Evolutionary conservation across 495 filamentous ascomycete genomes (phyloP).

Genomic region (Neurospora sublineolata): DNA sequence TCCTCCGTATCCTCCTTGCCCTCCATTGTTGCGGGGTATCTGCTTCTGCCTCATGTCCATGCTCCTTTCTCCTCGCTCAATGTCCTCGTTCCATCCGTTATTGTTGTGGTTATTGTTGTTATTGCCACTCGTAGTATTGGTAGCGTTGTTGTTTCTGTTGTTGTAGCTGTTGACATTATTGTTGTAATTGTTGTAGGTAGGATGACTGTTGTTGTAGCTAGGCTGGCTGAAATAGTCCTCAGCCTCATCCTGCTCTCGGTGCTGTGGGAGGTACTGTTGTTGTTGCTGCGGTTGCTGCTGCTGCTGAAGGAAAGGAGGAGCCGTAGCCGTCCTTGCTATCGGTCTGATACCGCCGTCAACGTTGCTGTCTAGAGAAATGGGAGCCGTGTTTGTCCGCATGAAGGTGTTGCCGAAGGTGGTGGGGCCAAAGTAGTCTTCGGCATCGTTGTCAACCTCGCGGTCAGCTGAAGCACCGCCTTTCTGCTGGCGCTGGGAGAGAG

Average conservation of each 20-base stretch:
- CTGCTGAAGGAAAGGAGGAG: background rate
- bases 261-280: background rate
- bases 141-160: slow-evolving; percentile 2
- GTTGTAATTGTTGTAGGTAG: background rate
- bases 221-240: background rate
- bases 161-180: background rate
- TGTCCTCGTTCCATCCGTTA: slow-evolving; percentile 24
- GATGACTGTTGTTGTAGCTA: background rate
- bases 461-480: background rate
- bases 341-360: background rate
- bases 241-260: background rate
- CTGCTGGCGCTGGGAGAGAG: background rate
- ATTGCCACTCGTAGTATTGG: slow-evolving; percentile 2
- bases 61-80: slow-evolving; percentile 19
- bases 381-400: background rate
- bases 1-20: background rate
- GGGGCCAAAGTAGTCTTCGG: background rate
- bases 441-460: background rate
- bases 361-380: background rate
- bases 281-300: background rate
- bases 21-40: background rate
- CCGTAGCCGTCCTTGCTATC: background rate
- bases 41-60: background rate
- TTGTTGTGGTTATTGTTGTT: slow-evolving; percentile 13
- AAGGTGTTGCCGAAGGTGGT: background rate